These are phyloP conservation scores for Anacardium occidentale DNA, from an alignment of 345 rosid species.

Conservation along the genomic window DNA sequence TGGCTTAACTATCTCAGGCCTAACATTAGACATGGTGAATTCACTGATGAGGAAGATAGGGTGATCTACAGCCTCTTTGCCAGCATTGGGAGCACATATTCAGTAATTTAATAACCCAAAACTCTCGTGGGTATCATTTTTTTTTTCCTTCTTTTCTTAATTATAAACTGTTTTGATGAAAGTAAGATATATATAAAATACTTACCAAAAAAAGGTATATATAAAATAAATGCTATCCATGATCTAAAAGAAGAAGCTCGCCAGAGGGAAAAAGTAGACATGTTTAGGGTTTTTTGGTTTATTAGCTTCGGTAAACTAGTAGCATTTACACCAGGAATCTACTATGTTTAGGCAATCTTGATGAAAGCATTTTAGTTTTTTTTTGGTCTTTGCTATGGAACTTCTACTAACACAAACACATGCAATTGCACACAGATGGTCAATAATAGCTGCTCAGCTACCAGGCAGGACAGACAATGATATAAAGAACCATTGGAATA, in stretches of 20 bases:
- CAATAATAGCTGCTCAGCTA: conserved; percentile 92
- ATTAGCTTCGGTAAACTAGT: background rate
- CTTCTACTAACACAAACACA: conserved; percentile 9
- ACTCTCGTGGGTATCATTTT: background rate
- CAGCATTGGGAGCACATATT: conserved; percentile 92
- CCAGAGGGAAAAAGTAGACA: background rate
- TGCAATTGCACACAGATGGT: conserved; percentile 65
- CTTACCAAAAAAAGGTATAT: no score
- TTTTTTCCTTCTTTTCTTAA: background rate
- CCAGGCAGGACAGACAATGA: conserved; percentile 97
- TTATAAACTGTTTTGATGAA: conserved; percentile 1
- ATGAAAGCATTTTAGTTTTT: conserved; percentile 34
- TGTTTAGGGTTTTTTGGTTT: background rate
- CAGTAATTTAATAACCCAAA: background rate
- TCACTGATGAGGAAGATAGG: conserved; percentile 80
- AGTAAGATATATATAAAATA: no score
- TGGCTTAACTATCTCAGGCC: no score
- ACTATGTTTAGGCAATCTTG: conserved; percentile 26
- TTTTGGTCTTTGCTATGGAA: conserved; percentile 9
- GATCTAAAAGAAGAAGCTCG: conserved; percentile 14
- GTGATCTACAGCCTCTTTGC: conserved; percentile 71
- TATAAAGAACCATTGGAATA: conserved; percentile 94
- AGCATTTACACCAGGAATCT: conserved; percentile 25
- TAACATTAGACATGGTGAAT: conserved; percentile 92
- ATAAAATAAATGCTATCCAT: conserved; percentile 10